A percentile compares a stretch with the other conserved stretches of the same genome.
These are phyloP conservation scores for Chrysoporthe cubensis DNA, from an alignment of 2,329 filamentous ascomycete species.

Conservation along the genomic window DNA sequence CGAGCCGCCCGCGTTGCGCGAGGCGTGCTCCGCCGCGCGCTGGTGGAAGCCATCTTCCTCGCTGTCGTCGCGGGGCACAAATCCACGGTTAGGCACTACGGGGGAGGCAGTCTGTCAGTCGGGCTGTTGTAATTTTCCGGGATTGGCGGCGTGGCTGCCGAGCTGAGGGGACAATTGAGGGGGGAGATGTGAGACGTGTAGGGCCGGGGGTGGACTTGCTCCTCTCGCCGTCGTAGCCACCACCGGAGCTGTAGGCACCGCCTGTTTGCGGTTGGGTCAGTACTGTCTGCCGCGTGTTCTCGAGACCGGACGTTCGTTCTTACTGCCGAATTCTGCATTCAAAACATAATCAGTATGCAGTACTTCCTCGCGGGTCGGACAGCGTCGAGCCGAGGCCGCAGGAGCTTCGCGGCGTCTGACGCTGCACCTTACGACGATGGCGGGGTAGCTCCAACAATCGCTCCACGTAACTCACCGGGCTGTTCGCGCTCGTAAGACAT, in stretches of 20 bases:
- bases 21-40: conserved; percentile 51
- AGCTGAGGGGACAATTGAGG: neutral
- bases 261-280: conserved; percentile 16
- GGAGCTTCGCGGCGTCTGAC: conserved; percentile 7
- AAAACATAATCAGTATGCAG: neutral
- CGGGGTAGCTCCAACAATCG: conserved; percentile 25
- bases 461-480: conserved; percentile 31
- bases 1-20: conserved; percentile 49
- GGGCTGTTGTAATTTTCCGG: neutral
- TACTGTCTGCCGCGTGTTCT: neutral
- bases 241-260: conserved; percentile 20
- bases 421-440: conserved; percentile 6
- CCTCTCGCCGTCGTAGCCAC: conserved; percentile 3
- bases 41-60: conserved; percentile 45
- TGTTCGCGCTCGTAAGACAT: conserved; percentile 26
- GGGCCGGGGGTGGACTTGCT: conserved; percentile 30
- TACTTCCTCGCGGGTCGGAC: neutral
- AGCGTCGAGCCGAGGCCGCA: neutral
- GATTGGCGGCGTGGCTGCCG: neutral
- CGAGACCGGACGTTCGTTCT: neutral
- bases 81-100: conserved; percentile 33
- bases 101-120: conserved; percentile 9
- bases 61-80: conserved; percentile 46
- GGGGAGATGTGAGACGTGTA: neutral
- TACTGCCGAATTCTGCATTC: conserved; percentile 27